Percentiles rank a stretch among this genome's conserved stretches.
Evolutionary conservation across 805 yeast species (phyloP).

Genomic region (Wickerhamomyces mucosus): DNA sequence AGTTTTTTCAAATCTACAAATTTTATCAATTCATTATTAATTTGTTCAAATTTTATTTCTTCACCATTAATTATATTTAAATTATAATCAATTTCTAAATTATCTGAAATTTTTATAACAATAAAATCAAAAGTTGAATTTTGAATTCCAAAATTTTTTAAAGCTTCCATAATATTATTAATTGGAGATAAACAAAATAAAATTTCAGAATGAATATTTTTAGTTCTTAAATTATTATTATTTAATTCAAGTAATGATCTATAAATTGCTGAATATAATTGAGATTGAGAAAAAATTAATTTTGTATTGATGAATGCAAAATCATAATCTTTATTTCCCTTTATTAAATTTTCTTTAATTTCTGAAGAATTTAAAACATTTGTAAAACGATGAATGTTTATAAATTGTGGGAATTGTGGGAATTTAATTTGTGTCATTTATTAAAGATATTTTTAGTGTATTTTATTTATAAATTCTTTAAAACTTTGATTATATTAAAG

Average conservation of each 20-base stretch:
- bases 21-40: constrained; percentile 23
- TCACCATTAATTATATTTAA: constrained; percentile 25
- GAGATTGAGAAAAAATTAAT: constrained; percentile 50
- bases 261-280: constrained; percentile 49
- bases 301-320: constrained; percentile 59
- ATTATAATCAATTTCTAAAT: constrained; percentile 10
- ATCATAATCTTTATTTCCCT: constrained; percentile 39
- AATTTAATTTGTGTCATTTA: constrained; percentile 15
- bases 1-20: constrained; percentile 26
- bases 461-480: too few species aligned
- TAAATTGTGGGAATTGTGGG: constrained; percentile 38
- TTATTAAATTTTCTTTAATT: constrained; percentile 35
- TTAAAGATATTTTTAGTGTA: too few species aligned
- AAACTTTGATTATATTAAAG: too few species aligned
- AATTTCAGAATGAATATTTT: constrained; percentile 61
- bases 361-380: constrained; percentile 34
- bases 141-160: constrained; percentile 64
- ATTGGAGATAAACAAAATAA: constrained; percentile 61
- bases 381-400: constrained; percentile 34
- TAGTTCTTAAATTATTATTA: constrained; percentile 45
- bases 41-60: constrained; percentile 22
- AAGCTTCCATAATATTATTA: constrained; percentile 62
- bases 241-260: constrained; percentile 46
- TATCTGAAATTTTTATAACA: constrained; percentile 37
- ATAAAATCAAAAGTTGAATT: constrained; percentile 35